Base-by-base conservation (phyloP, 2,329 filamentous ascomycete genomes). In the Metarhizium album region DNA sequence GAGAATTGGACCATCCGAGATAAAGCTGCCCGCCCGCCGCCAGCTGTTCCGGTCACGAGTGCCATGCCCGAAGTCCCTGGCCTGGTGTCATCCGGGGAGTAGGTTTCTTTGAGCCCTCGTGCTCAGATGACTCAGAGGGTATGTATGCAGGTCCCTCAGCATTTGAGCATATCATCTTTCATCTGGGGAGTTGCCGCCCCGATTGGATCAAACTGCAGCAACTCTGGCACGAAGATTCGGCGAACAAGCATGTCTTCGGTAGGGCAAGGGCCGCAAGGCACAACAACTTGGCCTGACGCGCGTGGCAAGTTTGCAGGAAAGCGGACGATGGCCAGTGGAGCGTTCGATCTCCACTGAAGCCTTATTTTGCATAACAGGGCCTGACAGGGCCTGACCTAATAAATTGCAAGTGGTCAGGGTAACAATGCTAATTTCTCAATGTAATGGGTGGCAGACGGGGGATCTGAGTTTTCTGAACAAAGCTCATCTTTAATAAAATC, bases 1-100 rank as follows among this genome's bases (percentile, higher is more conserved):
- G 54, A 57, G 38, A 57, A 58, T 52, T 71, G 68, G 67, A 64
- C 63, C 14, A 57, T 73, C 18, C 62, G 62, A 35, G 64, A 52
- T 8, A 52, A 47, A 22, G 23, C 47, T 2, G 45, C 43, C 43
- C 51, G 45, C 22, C 47, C 53, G 35, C 49, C 47, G 24, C 51
- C 54, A 22, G 47, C 54, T 42, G 31, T 55, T 9, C 51, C 53
- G n/a, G 43, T 55, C 13, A 52, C 45, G 8, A 49, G 54, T 42
- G 46, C 29, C 40, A 53, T 48, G 51, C 49, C 53, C 20, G 45
- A 27, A 13, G 35, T 33, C n/a, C 22, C 38, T 6, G 43, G 50
- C n/a, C 42, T 54, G 2, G 31, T 49, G 16, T 33, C 52, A 18
- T 37, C 49, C 20, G 48, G 38, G 16, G n/a, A 46, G 14, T 46